A percentile compares a stretch with the other conserved stretches of the same genome.
Evolutionary conservation across 1,139 yeast genomes (phyloP).

Genomic region (Kodamaea ohmeri): DNA sequence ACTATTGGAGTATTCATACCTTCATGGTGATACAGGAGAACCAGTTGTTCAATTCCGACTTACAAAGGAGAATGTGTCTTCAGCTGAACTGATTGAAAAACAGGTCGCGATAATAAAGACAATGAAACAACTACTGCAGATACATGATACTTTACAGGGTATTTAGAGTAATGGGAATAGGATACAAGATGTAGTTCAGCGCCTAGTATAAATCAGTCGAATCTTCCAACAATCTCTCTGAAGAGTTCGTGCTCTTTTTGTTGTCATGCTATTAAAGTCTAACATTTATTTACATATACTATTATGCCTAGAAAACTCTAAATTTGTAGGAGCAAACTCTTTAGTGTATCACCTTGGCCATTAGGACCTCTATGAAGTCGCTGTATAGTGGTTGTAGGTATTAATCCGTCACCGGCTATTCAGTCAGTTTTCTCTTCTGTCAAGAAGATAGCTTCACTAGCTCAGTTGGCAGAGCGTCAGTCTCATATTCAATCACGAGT

Average conservation of each 20-base stretch:
- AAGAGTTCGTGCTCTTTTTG: too few relatives aligned
- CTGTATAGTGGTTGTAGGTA: too few relatives aligned
- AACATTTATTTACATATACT: too few relatives aligned
- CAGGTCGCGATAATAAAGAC: slow-evolving; percentile 12
- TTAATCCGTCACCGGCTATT: neutral
- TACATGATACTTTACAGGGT: neutral
- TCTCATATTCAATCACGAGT: slow-evolving; percentile 32
- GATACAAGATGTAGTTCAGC: too few relatives aligned
- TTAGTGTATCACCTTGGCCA: too few relatives aligned
- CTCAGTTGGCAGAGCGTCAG: slow-evolving; percentile 53
- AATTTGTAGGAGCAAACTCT: too few relatives aligned
- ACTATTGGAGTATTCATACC: slow-evolving; percentile 7
- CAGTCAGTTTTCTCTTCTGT: neutral
- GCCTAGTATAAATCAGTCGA: too few relatives aligned
- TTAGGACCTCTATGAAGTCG: too few relatives aligned
- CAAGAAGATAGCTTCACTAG: slow-evolving; percentile 36
- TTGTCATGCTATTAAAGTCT: too few relatives aligned
- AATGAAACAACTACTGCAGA: slow-evolving; percentile 9
- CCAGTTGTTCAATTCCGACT: slow-evolving; percentile 7
- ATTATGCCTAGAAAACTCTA: too few relatives aligned
- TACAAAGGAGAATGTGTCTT: neutral
- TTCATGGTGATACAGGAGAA: slow-evolving; percentile 4
- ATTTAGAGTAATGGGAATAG: neutral
- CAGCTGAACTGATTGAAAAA: slow-evolving; percentile 7
- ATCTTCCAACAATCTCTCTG: too few relatives aligned